Percentiles rank a stretch among this genome's conserved stretches.
These are phyloP conservation scores for Lanmaoa pseudosensibilis DNA, from an alignment of 768 basidiomycete species.

Conservation along the genomic window DNA sequence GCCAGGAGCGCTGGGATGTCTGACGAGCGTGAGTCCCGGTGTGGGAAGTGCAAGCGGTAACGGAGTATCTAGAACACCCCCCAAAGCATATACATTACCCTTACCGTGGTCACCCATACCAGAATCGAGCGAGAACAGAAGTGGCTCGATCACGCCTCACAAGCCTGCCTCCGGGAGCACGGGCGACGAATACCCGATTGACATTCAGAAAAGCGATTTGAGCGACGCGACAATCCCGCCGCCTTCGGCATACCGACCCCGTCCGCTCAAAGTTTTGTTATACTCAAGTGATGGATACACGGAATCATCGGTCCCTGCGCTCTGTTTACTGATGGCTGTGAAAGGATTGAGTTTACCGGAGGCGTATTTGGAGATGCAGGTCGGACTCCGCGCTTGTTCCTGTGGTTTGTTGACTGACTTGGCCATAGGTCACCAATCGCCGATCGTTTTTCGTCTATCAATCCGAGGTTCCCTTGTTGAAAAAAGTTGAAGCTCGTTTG, in stretches of 20 bases:
- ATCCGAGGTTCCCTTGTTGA: conserved; percentile 70
- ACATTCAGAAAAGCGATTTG: conserved; percentile 13
- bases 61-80: conserved; percentile 10
- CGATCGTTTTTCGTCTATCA: conserved; percentile 93
- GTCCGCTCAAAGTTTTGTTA: conserved; percentile 72
- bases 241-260: conserved; percentile 41
- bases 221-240: conserved; percentile 5
- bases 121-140: conserved; percentile 16
- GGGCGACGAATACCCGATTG: conserved; percentile 19
- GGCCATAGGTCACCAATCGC: conserved; percentile 52
- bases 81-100: conserved; percentile 10
- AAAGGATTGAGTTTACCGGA: conserved; percentile 71
- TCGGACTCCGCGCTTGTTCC: conserved; percentile 8
- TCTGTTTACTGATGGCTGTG: conserved; percentile 83
- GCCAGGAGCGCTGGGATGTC: conserved; percentile 37
- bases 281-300: conserved; percentile 91
- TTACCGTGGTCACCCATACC: conserved; percentile 21
- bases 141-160: conserved; percentile 21
- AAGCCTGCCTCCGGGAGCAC: not conserved
- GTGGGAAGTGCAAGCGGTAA: not conserved
- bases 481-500: conserved; percentile 62
- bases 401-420: conserved; percentile 1
- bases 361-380: conserved; percentile 89
- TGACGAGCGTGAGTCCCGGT: conserved; percentile 7
- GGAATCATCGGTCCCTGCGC: conserved; percentile 84